Evolutionary conservation across 805 yeast species (phyloP), one percentile per base, ranked within the genome.

Genomic region (Ogataea pilisensis): DNA sequence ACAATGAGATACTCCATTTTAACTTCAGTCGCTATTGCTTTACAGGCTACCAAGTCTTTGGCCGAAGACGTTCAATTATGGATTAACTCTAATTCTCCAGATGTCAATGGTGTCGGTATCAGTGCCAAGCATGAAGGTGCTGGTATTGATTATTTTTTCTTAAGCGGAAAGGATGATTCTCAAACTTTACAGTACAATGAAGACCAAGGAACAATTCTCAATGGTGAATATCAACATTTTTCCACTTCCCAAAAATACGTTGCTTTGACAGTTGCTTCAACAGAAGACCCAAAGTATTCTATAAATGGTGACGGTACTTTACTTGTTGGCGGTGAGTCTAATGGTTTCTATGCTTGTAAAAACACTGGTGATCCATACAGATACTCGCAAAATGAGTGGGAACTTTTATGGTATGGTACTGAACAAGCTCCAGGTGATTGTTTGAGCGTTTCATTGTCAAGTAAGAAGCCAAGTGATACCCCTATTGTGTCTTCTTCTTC

Each of bases 61-160:
- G 52, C 44, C 20, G 34, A 31, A 16, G 34, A 41, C 13, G 48
- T 60, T 21, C 36, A 44, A 18, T 52, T 64, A 32, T 46, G 33
- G 34, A 49, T 47, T 39, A 44, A 45, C n/a, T 61, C 68, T 26
- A 48, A 41, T 28, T 38, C 56, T 41, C 20, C 48, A 9, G 50
- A 46, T 18, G 41, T 66, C 37, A 44, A 61, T 45, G 61, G 61
- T 19, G 34, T 48, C 28, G 65, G 60, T 34, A 42, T 68, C 26
- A 45, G 57, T 36, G 48, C 63, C 28, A 48, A 47, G 38, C 76
- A 71, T 50, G 73, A 69, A 54, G 76, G 76, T 50, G 76, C 76
- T 43, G 76, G 66, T 38, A 52, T 67, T 49, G 61, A 65, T 60
- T 72, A 69, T 56, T 47, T 66, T 30, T 62, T 67, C 57, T 51